These are phyloP conservation scores for Amniculicola lignicola DNA, from an alignment of 495 filamentous ascomycete genomes.

Conservation along the genomic window DNA sequence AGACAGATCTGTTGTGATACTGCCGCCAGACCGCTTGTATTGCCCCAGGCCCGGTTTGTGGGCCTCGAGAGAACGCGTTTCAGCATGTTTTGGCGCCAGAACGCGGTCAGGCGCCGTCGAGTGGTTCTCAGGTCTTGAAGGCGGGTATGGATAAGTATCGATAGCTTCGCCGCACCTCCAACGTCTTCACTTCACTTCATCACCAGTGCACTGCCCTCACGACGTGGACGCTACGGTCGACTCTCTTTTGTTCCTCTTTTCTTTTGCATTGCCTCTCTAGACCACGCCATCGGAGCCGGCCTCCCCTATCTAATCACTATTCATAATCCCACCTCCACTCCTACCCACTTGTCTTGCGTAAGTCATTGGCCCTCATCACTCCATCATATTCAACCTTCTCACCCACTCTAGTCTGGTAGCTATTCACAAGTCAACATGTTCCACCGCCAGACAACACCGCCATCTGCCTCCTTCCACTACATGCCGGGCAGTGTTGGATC, in stretches of 20 bases:
- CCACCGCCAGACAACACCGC: constrained; percentile 41
- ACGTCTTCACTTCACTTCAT: constrained; percentile 11
- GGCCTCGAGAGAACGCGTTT: constrained; percentile 28
- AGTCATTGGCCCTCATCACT: constrained; percentile 26
- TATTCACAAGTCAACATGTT: constrained; percentile 31
- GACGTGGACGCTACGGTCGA: constrained; percentile 6
- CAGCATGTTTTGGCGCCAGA: constrained; percentile 30
- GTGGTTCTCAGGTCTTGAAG: constrained; percentile 27
- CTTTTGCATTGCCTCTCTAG: constrained; percentile 30
- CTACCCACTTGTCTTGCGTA: constrained; percentile 15
- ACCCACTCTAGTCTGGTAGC: constrained; percentile 32
- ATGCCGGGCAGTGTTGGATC: constrained; percentile 39
- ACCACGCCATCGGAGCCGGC: constrained; percentile 31
- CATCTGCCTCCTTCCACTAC: constrained; percentile 33
- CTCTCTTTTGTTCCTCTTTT: constrained; percentile 32
- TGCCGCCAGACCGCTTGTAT: constrained; percentile 18
- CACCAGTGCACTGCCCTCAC: constrained; percentile 23
- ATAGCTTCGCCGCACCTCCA: constrained; percentile 32
- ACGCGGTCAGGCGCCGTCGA: constrained; percentile 15
- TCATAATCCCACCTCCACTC: constrained; percentile 29
- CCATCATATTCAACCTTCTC: constrained; percentile 5
- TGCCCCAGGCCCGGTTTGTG: constrained; percentile 3
- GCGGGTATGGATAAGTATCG: constrained; percentile 30
- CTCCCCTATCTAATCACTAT: constrained; percentile 34
- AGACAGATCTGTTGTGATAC: constrained; percentile 25